These are phyloP conservation scores for Amaranthus cruentus DNA, from an alignment of 148 eudicot genomes.

Conservation along the genomic window DNA sequence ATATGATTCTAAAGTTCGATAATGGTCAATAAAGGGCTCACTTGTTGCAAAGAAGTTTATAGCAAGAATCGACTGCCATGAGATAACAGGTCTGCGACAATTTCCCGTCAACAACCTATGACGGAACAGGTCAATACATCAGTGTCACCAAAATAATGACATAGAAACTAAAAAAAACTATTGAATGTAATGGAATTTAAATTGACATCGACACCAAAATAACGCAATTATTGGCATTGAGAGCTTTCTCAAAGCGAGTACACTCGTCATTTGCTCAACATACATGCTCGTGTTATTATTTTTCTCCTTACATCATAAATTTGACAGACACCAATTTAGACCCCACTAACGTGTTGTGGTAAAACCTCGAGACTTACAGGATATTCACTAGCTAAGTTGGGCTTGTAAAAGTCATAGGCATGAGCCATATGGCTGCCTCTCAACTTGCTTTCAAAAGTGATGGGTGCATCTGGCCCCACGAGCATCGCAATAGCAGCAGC, in stretches of 20 bases:
- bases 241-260: background rate
- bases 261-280: background rate
- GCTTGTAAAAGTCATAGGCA: slow-evolving; percentile 97
- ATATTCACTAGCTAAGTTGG: slow-evolving; percentile 96
- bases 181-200: background rate
- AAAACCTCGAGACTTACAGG: slow-evolving; percentile 49
- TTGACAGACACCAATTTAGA: background rate
- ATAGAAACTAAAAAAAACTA: background rate
- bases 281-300: too few species aligned
- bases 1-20: background rate
- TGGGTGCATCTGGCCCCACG: slow-evolving; percentile 92
- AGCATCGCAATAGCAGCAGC: slow-evolving; percentile 98
- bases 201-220: background rate
- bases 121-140: slow-evolving; percentile 10
- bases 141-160: background rate
- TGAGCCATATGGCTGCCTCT: slow-evolving; percentile 96
- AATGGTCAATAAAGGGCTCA: slow-evolving; percentile 27
- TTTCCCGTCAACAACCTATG: slow-evolving; percentile 97
- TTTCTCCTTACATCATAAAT: background rate
- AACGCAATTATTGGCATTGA: background rate
- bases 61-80: slow-evolving; percentile 96
- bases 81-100: slow-evolving; percentile 97
- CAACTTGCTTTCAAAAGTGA: slow-evolving; percentile 89
- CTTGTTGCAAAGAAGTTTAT: slow-evolving; percentile 67
- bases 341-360: background rate